Evolutionary conservation across 192 early-diverging fungal species (phyloP).

Genomic region (Coemansia sp.): DNA sequence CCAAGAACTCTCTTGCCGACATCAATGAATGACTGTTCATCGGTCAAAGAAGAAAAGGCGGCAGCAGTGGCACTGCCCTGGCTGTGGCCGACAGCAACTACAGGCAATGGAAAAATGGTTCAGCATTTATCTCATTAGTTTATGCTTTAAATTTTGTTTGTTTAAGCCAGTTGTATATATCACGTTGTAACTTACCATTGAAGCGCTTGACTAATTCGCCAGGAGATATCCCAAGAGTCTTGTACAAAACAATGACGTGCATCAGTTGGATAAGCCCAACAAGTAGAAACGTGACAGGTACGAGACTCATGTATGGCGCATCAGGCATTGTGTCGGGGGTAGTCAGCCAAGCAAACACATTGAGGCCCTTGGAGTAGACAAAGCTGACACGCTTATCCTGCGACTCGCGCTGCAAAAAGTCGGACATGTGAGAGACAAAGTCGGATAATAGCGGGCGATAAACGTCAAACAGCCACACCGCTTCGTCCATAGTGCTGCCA

Average conservation of each 20-base stretch:
- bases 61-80: slow-evolving; percentile 88
- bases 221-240: slow-evolving; percentile 60
- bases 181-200: slow-evolving; percentile 22
- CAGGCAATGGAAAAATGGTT: not conserved
- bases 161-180: not conserved
- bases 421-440: slow-evolving; percentile 72
- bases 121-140: not conserved
- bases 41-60: slow-evolving; percentile 74
- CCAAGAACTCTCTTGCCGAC: slow-evolving; percentile 79
- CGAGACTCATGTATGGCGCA: slow-evolving; percentile 38
- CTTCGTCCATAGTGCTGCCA: slow-evolving; percentile 79
- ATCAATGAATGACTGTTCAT: slow-evolving; percentile 73
- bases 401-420: slow-evolving; percentile 59
- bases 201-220: slow-evolving; percentile 32
- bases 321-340: slow-evolving; percentile 67
- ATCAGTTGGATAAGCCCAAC: slow-evolving; percentile 88
- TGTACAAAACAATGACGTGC: slow-evolving; percentile 69
- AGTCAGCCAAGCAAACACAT: slow-evolving; percentile 79
- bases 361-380: slow-evolving; percentile 64
- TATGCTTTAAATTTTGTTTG: no score
- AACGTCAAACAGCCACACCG: slow-evolving; percentile 67
- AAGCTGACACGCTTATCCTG: slow-evolving; percentile 53
- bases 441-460: slow-evolving; percentile 70
- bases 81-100: slow-evolving; percentile 75
- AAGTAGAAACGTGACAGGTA: slow-evolving; percentile 72